Evolutionary conservation across 2,329 filamentous ascomycete genomes (phyloP).

Genomic region (Ampelomyces quisqualis): DNA sequence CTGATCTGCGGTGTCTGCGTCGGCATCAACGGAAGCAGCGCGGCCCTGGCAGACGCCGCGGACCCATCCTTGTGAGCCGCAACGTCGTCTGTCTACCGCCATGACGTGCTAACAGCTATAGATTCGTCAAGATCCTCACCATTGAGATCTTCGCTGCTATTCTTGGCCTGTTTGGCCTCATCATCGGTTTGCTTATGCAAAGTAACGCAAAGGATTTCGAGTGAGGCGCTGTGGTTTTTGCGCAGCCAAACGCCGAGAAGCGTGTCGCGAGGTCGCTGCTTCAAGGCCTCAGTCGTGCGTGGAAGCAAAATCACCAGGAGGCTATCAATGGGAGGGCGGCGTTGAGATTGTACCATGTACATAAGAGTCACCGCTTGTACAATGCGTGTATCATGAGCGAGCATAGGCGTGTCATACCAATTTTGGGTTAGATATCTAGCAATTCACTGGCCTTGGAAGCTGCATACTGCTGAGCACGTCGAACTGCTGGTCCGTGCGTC

Average conservation of each 20-base stretch:
- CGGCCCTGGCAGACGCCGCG: constrained; percentile 91
- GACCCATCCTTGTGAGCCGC: constrained; percentile 82
- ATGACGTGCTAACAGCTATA: constrained; percentile 42
- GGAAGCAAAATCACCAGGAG: too few relatives aligned
- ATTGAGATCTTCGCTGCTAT: constrained; percentile 99
- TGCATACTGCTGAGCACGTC: constrained; percentile 3
- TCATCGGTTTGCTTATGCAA: constrained; percentile 86
- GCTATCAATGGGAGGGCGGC: neutral
- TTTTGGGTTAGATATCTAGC: constrained; percentile 8
- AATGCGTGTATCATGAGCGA: constrained; percentile 43
- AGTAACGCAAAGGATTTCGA: constrained; percentile 77
- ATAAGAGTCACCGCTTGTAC: constrained; percentile 38
- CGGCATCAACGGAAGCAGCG: constrained; percentile 96
- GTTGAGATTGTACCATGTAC: constrained; percentile 31
- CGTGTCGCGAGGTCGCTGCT: neutral
- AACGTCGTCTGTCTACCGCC: neutral
- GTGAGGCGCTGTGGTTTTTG: constrained; percentile 17
- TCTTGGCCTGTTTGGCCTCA: constrained; percentile 91
- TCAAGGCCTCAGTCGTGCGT: too few relatives aligned
- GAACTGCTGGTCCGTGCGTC: constrained; percentile 23
- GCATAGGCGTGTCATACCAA: constrained; percentile 30
- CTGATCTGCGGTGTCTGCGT: constrained; percentile 94
- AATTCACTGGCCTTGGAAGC: constrained; percentile 1
- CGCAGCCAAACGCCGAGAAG: neutral
- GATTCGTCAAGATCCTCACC: constrained; percentile 97